Evolutionary conservation across 768 basidiomycete species (phyloP), one percentile per base, ranked within the genome.

Genomic region (Pholiota microspora): DNA sequence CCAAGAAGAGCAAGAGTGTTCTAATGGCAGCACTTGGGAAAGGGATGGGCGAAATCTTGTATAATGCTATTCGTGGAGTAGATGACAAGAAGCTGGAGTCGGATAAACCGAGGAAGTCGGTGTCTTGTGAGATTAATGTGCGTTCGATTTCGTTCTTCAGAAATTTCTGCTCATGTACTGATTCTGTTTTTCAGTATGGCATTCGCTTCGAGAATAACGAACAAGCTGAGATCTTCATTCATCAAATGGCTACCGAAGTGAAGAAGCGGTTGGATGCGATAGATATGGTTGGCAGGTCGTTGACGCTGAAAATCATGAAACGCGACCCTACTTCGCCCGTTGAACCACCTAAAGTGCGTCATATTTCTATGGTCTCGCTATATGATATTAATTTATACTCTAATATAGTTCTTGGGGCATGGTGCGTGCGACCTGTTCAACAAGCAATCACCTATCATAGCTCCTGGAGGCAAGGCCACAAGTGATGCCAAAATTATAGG

Each of bases 341-440:
- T 12, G 97, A 98, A 62, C 80, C 89, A 18, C 88, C 96, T 0
- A 98, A 99, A 80, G 93, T 93, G 57, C 32, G 72, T 63, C 5
- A 42, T 27, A 2, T 21, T 1, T 2, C 7, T 36, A 36, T 21
- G 45, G 10, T 12, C 44, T 12, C 16, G 6, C 10, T 29, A 12
- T 25, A 36, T 34, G 7, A 35, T 35, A 51, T 48, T 56, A 9
- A 42, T 51, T 4, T 21, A 53, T 32, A 1, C 56, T 1, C 61
- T n/a, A n/a, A n/a, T n/a, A n/a, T n/a, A 94, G 92, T 96, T 95
- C 62, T 79, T 98, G 63, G 95, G 96, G 0, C 95, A 97, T 62
- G 95, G 96, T 9, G 70, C 79, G 2, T 96, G 93, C 64, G 86
- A 93, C 51, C 75, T 82, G 1, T 92, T 86, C 74, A 94, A 82